phyloP scores from a whole-genome alignment of 495 filamentous ascomycete species.

The Aspergillus cavernicola region DNA sequence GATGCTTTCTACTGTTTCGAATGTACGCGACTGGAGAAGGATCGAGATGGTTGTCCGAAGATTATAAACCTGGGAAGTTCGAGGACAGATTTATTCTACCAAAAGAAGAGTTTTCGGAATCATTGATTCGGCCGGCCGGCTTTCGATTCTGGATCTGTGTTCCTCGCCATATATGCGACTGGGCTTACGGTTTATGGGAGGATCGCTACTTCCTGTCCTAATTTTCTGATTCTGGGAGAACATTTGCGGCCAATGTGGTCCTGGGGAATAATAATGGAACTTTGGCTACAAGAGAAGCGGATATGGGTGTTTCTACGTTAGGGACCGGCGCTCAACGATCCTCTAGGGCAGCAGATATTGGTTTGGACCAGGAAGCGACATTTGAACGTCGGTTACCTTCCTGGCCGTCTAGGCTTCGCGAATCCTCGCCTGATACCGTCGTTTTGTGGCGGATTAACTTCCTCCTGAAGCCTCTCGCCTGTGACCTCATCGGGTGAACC shows the following conservation, averaged over 20 bases:
- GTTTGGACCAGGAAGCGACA: neutral
- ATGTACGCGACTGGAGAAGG: constrained; percentile 95
- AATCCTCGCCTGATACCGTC: constrained; percentile 64
- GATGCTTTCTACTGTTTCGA: constrained; percentile 99
- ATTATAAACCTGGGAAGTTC: constrained; percentile 97
- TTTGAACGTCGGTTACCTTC: constrained; percentile 39
- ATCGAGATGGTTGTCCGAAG: constrained; percentile 97
- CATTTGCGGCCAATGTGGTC: neutral
- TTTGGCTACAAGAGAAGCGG: constrained; percentile 14
- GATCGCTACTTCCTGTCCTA: neutral
- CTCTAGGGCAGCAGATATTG: neutral
- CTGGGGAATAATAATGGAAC: constrained; percentile 8
- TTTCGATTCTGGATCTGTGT: constrained; percentile 5
- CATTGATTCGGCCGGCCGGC: constrained; percentile 39
- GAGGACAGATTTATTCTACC: constrained; percentile 90
- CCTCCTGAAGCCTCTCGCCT: constrained; percentile 62
- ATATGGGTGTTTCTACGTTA: neutral
- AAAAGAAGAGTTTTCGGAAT: constrained; percentile 73
- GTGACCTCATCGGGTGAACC: constrained; percentile 75
- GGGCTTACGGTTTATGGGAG: neutral
- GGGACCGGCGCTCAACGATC: neutral
- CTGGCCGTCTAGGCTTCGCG: constrained; percentile 85
- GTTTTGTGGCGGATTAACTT: constrained; percentile 70
- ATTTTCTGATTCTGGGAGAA: neutral
- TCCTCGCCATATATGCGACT: constrained; percentile 5